These are phyloP conservation scores for Emergomyces pasteurianus DNA, from an alignment of 2,329 filamentous ascomycete genomes.

Conservation along the genomic window DNA sequence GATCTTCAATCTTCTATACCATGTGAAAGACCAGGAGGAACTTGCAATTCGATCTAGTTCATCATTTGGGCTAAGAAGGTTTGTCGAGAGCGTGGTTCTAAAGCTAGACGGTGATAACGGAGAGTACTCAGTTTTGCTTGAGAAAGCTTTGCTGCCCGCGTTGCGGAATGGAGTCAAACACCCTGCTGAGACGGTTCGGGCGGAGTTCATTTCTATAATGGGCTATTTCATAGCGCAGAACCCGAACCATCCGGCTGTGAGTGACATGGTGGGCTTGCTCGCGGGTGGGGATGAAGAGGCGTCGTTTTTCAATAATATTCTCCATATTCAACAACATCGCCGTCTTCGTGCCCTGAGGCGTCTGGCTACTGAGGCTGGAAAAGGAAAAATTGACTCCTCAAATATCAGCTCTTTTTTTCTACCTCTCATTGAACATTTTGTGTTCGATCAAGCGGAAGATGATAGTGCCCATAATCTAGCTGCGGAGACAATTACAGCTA, in stretches of 20 bases:
- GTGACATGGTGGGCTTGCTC: constrained; percentile 62
- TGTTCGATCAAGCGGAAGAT: constrained; percentile 72
- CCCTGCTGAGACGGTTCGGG: constrained; percentile 67
- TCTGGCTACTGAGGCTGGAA: constrained; percentile 55
- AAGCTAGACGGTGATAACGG: constrained; percentile 31
- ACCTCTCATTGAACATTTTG: constrained; percentile 85
- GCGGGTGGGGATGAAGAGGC: constrained; percentile 61
- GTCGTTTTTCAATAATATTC: constrained; percentile 84
- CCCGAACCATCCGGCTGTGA: constrained; percentile 56
- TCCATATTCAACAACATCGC: constrained; percentile 79
- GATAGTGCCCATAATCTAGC: constrained; percentile 67
- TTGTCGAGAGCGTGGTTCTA: constrained; percentile 53
- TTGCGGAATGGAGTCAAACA: constrained; percentile 67
- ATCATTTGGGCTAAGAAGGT: constrained; percentile 65
- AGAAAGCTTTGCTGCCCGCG: constrained; percentile 57
- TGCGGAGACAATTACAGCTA: constrained; percentile 71
- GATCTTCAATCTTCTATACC: constrained; percentile 80
- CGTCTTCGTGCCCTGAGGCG: constrained; percentile 73
- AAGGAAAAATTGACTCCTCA: constrained; percentile 55
- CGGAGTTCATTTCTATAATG: constrained; percentile 69
- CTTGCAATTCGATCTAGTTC: constrained; percentile 76
- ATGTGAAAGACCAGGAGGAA: constrained; percentile 75
- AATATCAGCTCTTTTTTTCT: constrained; percentile 82
- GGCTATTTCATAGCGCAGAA: constrained; percentile 64
- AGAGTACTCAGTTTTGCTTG: constrained; percentile 47